phyloP scores from a whole-genome alignment of 2,329 filamentous ascomycete genomes.

The Akanthomyces lecanii region DNA sequence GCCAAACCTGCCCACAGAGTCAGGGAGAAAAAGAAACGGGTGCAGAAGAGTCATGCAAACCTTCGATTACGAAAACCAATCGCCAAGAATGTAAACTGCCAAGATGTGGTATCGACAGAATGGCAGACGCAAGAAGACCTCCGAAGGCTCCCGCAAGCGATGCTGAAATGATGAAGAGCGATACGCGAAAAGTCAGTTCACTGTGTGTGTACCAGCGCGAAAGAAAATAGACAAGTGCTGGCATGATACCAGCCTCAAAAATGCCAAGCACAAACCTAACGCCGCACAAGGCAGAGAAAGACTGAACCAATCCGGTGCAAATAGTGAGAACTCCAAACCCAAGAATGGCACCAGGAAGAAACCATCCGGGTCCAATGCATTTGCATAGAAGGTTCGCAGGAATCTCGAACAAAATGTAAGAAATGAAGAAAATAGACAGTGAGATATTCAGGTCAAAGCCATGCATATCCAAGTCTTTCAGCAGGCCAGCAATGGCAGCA shows the following conservation, averaged over 20 bases:
- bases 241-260: slow-evolving; percentile 63
- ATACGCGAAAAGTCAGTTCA: slow-evolving; percentile 59
- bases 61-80: slow-evolving; percentile 71
- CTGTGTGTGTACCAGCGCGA: slow-evolving; percentile 59
- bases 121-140: slow-evolving; percentile 58
- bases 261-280: slow-evolving; percentile 58
- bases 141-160: slow-evolving; percentile 64
- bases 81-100: slow-evolving; percentile 57
- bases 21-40: not conserved
- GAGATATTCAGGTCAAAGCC: slow-evolving; percentile 60
- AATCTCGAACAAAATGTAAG: slow-evolving; percentile 63
- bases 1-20: slow-evolving; percentile 44
- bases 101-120: slow-evolving; percentile 54
- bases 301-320: slow-evolving; percentile 57
- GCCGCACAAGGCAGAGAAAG: slow-evolving; percentile 42
- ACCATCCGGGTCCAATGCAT: slow-evolving; percentile 61
- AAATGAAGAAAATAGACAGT: slow-evolving; percentile 59
- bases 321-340: slow-evolving; percentile 56
- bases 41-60: not conserved
- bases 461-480: slow-evolving; percentile 48
- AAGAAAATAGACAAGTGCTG: slow-evolving; percentile 63
- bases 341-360: slow-evolving; percentile 53
- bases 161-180: slow-evolving; percentile 62
- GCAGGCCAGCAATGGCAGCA: slow-evolving; percentile 54
- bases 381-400: slow-evolving; percentile 61